These are phyloP conservation scores for Cystofilobasidium macerans DNA, from an alignment of 768 basidiomycete species.

Conservation along the genomic window DNA sequence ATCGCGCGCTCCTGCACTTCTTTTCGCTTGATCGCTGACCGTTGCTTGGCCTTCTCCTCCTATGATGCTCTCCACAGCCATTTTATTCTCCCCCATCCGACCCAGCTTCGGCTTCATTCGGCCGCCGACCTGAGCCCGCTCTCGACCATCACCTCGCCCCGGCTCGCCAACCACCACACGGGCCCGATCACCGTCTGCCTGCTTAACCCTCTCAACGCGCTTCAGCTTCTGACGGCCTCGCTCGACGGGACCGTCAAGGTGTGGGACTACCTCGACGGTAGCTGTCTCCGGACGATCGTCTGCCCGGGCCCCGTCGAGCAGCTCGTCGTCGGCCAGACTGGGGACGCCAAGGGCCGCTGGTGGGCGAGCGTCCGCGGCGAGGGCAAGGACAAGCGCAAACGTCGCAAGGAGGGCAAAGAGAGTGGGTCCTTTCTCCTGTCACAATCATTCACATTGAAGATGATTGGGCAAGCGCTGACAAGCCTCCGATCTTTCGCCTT, in stretches of 20 bases:
- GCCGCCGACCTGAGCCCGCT: slow-evolving; percentile 13
- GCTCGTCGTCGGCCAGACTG: slow-evolving; percentile 30
- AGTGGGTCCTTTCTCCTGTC: slow-evolving; percentile 7
- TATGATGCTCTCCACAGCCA: too few species aligned
- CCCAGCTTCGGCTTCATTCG: slow-evolving; percentile 20
- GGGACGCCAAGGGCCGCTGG: slow-evolving; percentile 30
- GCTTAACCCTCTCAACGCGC: slow-evolving; percentile 72
- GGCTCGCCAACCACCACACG: slow-evolving; percentile 39
- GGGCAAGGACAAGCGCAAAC: slow-evolving; percentile 11
- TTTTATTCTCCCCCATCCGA: slow-evolving; percentile 18
- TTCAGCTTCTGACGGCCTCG: slow-evolving; percentile 79
- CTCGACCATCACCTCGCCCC: slow-evolving; percentile 29
- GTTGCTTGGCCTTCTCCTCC: not conserved
- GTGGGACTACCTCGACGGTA: slow-evolving; percentile 88
- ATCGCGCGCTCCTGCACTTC: not conserved
- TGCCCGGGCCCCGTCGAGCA: slow-evolving; percentile 47
- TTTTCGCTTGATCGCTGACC: not conserved
- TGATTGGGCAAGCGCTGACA: not conserved
- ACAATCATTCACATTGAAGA: not conserved
- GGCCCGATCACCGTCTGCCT: slow-evolving; percentile 60
- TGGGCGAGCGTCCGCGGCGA: slow-evolving; percentile 28
- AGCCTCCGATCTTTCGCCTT: not conserved
- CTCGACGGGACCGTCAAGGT: slow-evolving; percentile 71
- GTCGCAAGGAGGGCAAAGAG: slow-evolving; percentile 12
- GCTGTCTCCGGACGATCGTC: slow-evolving; percentile 61